Conservation (phyloP, 2,329 filamentous ascomycete genomes). For the Periconia macrospinosa region DNA sequence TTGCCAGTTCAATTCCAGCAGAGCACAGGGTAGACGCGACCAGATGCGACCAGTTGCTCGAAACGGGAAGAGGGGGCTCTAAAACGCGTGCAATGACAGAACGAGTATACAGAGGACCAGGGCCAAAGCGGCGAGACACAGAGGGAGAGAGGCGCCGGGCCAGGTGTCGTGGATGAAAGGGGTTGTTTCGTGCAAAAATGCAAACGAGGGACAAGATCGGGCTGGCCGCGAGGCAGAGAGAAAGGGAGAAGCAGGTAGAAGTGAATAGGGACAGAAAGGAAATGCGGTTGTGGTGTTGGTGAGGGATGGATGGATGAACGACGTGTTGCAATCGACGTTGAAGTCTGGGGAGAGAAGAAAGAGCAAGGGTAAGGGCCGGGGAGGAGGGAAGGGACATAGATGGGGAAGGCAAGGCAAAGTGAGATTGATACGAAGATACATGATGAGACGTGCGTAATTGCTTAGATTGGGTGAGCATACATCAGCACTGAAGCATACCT, state of each 20-base stretch:
- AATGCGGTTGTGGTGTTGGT: slow-evolving; percentile 2
- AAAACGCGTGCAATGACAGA: slow-evolving; percentile 34
- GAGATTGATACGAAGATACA: too few species aligned
- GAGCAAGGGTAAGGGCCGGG: slow-evolving; percentile 6
- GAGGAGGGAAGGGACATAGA: background rate
- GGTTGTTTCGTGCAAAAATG: slow-evolving; percentile 14
- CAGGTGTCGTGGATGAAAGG: slow-evolving; percentile 16
- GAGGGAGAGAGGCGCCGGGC: slow-evolving; percentile 30
- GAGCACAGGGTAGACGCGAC: background rate
- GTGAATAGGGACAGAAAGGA: too few species aligned
- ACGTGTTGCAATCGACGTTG: slow-evolving; percentile 8
- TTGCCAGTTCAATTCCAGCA: background rate
- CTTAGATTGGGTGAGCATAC: too few species aligned
- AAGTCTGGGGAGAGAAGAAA: slow-evolving; percentile 5
- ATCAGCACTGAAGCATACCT: too few species aligned
- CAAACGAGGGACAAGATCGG: slow-evolving; percentile 23
- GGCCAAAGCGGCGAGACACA: slow-evolving; percentile 42
- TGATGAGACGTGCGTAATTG: too few species aligned
- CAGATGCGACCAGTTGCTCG: slow-evolving; percentile 25
- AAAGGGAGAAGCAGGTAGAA: background rate
- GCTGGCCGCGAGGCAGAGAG: slow-evolving; percentile 8
- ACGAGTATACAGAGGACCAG: slow-evolving; percentile 33
- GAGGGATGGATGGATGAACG: background rate
- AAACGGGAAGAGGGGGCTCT: slow-evolving; percentile 22
- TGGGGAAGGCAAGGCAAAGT: background rate